Base-by-base conservation (phyloP, 257 asterid species). In the Solanum virginianum region DNA sequence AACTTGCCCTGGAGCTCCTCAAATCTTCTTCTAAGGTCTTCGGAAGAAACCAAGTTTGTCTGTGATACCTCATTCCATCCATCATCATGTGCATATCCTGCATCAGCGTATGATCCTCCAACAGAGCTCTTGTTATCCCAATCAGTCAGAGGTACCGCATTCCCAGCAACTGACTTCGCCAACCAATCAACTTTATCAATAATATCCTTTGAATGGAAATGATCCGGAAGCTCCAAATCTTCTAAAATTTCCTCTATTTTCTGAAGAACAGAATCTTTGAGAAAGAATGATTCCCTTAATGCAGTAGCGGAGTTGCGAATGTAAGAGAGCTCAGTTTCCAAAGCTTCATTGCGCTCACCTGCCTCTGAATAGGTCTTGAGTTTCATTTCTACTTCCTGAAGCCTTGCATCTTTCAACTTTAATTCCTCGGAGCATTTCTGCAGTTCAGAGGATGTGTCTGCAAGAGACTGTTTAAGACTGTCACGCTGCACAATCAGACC, bases 301-400 rank as follows among this genome's bases (percentile, higher is more conserved):
- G 94, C 98, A 84, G 99, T 95, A 53, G 99, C 96, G 32, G 99
- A 97, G 89, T 93, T 95, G 85, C 99, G 99, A 88, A 97, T 97
- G 85, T 97, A 97, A 4, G 98, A 95, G 82, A 97, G 98, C 88
- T 97, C 99, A 80, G 98, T 95, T 88, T 95, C 98, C 87, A 97
- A 89, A 86, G 99, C 97, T 92, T 95, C 99, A 98, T 91, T 95
- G 86, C 99, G 98, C 89, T 97, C 98, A 87, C 96, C 97, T 84
- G 98, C 98, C 91, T 95, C 98, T 29, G 96, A 91, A 90, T 93
- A 95, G 84, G 93, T 94, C 91, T 93, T 90, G 51, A 97, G 90
- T 88, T 93, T 95, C 87, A 92, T 85, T 90, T 97, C 98, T 71
- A 97, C 94, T 87, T 97, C 99, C 85, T 88, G 90, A 88, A 94